Evolutionary conservation across 495 filamentous ascomycete species (phyloP).

Genomic region (Bombardia bombarda): DNA sequence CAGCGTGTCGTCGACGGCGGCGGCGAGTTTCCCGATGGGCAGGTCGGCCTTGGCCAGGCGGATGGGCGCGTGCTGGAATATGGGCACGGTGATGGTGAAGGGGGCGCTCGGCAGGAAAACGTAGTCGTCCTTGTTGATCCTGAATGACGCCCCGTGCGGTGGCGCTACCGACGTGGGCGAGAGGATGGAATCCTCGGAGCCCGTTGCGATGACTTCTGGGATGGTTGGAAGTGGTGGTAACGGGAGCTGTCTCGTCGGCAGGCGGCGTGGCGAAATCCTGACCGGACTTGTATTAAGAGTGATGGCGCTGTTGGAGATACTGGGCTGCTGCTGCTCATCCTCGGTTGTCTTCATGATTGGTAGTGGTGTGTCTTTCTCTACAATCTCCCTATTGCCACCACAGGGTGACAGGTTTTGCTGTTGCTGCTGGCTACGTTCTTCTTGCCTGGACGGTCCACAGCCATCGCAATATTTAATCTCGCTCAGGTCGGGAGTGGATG

Average conservation of each 20-base stretch:
- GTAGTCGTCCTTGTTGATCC: conserved; percentile 22
- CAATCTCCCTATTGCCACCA: too few relatives aligned
- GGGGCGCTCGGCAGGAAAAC: conserved; percentile 34
- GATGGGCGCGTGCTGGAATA: conserved; percentile 42
- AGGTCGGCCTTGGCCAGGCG: conserved; percentile 34
- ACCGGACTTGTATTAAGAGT: too few relatives aligned
- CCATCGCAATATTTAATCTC: conserved; percentile 5
- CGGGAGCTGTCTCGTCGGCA: conserved; percentile 12
- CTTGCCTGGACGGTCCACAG: conserved; percentile 9
- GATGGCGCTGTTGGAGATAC: conserved; percentile 10
- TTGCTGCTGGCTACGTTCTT: not conserved
- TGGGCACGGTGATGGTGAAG: conserved; percentile 31
- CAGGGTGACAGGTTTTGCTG: too few relatives aligned
- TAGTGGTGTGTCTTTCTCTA: not conserved
- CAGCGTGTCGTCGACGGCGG: conserved; percentile 35
- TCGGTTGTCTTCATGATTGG: conserved; percentile 7
- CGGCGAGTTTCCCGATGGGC: conserved; percentile 22
- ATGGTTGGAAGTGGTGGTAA: conserved; percentile 33
- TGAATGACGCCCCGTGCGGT: conserved; percentile 8
- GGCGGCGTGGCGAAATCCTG: conserved; percentile 10
- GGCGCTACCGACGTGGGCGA: conserved; percentile 12
- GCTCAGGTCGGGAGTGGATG: conserved; percentile 6
- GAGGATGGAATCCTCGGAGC: conserved; percentile 6
- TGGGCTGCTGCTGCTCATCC: conserved; percentile 5
- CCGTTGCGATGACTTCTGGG: conserved; percentile 27